Evolutionary conservation across 2,329 filamentous ascomycete species (phyloP).

Genomic region (Ascochyta lentis): DNA sequence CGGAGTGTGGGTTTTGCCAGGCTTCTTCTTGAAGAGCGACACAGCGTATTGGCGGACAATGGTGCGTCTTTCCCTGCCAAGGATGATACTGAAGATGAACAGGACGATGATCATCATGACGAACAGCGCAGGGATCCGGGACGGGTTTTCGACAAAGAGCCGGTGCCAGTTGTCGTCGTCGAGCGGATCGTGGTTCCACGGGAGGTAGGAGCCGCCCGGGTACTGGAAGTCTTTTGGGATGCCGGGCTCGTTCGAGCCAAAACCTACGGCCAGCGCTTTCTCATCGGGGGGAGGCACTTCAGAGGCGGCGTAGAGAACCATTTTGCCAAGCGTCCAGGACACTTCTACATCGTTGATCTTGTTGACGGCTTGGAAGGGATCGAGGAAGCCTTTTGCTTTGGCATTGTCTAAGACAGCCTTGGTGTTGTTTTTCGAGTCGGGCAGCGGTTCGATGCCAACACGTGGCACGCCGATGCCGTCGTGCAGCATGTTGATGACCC

Average conservation of each 20-base stretch:
- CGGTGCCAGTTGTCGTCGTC: slow-evolving; percentile 60
- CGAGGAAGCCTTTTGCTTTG: slow-evolving; percentile 76
- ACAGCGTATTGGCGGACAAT: slow-evolving; percentile 62
- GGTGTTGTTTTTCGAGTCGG: slow-evolving; percentile 70
- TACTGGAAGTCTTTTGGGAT: slow-evolving; percentile 82
- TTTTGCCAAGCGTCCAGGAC: slow-evolving; percentile 96
- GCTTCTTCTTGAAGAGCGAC: slow-evolving; percentile 54
- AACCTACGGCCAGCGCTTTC: slow-evolving; percentile 79
- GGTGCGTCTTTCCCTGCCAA: slow-evolving; percentile 77
- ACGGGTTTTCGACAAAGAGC: slow-evolving; percentile 69
- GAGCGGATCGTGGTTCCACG: slow-evolving; percentile 53
- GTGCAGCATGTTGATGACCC: slow-evolving; percentile 96
- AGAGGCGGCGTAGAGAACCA: slow-evolving; percentile 91
- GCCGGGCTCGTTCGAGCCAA: slow-evolving; percentile 79
- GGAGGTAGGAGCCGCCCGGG: slow-evolving; percentile 65
- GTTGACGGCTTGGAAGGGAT: slow-evolving; percentile 90
- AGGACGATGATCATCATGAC: slow-evolving; percentile 78
- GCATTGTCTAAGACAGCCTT: slow-evolving; percentile 71
- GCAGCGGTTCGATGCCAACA: slow-evolving; percentile 73
- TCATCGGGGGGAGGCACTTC: slow-evolving; percentile 73
- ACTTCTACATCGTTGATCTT: slow-evolving; percentile 92
- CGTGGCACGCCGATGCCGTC: slow-evolving; percentile 94
- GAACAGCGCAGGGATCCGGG: slow-evolving; percentile 75
- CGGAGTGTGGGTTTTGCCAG: slow-evolving; percentile 39
- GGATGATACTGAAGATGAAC: slow-evolving; percentile 73